phyloP scores from a whole-genome alignment of 257 asterid species.

The Solanum tarijense region DNA sequence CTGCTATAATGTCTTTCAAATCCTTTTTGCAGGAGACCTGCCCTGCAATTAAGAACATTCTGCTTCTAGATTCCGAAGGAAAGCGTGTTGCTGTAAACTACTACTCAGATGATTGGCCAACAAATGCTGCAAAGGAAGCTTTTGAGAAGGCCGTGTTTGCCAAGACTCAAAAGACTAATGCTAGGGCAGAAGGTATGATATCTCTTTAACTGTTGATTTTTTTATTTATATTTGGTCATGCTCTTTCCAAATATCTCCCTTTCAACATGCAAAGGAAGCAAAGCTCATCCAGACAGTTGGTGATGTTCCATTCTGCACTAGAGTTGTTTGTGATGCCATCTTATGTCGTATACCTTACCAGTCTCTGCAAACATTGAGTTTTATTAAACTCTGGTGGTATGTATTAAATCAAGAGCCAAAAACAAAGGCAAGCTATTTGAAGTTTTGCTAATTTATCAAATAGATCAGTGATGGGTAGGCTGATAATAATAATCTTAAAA shows the following conservation, averaged over 20 bases:
- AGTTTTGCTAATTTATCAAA: background rate
- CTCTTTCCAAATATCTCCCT: background rate
- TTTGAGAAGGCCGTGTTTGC: constrained; percentile 65
- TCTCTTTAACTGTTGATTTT: background rate
- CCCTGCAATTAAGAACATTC: constrained; percentile 64
- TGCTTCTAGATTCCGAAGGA: constrained; percentile 77
- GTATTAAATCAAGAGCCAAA: background rate
- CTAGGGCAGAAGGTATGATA: constrained; percentile 62
- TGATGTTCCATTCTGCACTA: background rate
- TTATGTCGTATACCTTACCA: background rate
- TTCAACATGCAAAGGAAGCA: background rate
- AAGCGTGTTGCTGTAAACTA: constrained; percentile 69
- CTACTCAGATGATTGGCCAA: constrained; percentile 76
- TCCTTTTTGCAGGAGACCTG: constrained; percentile 36
- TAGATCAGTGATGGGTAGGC: background rate
- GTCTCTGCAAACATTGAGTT: background rate
- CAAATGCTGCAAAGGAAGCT: constrained; percentile 52
- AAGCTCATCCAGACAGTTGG: background rate
- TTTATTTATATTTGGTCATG: background rate
- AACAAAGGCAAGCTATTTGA: background rate
- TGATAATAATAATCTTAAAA: background rate
- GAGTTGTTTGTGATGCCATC: background rate
- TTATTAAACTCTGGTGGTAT: background rate
- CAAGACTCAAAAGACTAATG: constrained; percentile 74
- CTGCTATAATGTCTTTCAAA: background rate